Evolutionary conservation across 139 green algal genomes (phyloP).

Genomic region (Astrephomene gubernaculifera): DNA sequence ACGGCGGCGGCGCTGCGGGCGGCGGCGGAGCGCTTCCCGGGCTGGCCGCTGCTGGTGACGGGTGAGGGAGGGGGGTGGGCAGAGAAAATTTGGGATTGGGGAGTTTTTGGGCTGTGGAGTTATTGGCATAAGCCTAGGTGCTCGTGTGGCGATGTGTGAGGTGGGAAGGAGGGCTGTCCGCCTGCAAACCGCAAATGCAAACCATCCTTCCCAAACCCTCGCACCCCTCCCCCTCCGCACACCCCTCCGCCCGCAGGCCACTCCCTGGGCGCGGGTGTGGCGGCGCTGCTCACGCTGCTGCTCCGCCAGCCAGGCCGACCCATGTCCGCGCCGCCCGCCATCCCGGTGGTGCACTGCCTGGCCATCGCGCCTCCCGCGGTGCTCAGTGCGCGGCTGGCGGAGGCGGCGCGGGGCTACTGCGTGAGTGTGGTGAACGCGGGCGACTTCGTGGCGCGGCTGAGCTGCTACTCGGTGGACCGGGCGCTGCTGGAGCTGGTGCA

Average conservation of each 20-base stretch:
- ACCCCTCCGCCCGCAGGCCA: slow-evolving; percentile 59
- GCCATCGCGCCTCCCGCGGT: slow-evolving; percentile 55
- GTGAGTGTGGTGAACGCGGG: slow-evolving; percentile 57
- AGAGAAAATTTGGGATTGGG: too few relatives aligned
- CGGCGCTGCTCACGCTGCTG: slow-evolving; percentile 72
- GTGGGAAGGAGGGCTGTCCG: too few relatives aligned
- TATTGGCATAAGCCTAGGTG: too few relatives aligned
- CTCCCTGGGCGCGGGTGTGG: slow-evolving; percentile 75
- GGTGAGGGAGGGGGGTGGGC: slow-evolving; percentile 35
- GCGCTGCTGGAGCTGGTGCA: slow-evolving; percentile 66
- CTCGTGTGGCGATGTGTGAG: too few relatives aligned
- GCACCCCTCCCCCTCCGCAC: background rate
- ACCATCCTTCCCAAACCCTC: background rate
- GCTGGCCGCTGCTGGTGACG: slow-evolving; percentile 65
- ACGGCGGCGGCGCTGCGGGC: slow-evolving; percentile 53
- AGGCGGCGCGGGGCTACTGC: slow-evolving; percentile 51
- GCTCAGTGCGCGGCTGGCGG: slow-evolving; percentile 59
- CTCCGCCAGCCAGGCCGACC: slow-evolving; percentile 29
- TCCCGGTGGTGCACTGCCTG: slow-evolving; percentile 50
- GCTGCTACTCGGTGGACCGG: slow-evolving; percentile 60
- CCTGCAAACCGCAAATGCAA: too few relatives aligned
- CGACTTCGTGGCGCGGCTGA: slow-evolving; percentile 65
- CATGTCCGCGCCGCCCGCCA: background rate
- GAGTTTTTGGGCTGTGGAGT: too few relatives aligned
- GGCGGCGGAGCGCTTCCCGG: slow-evolving; percentile 52